phyloP scores from a whole-genome alignment of 768 basidiomycete species.

The Mycena kentingensis region DNA sequence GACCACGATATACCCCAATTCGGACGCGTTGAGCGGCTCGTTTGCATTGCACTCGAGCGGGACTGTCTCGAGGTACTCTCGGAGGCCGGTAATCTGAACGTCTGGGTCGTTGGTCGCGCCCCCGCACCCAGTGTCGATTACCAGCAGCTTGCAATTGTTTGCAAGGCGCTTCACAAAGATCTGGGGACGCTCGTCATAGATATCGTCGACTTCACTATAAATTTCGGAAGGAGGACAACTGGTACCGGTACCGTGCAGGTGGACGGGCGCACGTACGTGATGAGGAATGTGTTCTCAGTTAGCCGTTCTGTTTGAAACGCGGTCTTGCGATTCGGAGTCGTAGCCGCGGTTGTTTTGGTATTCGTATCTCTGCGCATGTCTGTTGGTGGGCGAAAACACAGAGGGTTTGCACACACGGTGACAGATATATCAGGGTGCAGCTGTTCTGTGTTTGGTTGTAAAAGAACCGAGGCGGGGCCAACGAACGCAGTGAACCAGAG shows the following conservation, averaged over 20 bases:
- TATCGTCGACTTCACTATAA: slow-evolving; percentile 52
- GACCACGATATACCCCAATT: slow-evolving; percentile 49
- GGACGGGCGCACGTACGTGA: slow-evolving; percentile 25
- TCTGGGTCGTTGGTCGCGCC: slow-evolving; percentile 44
- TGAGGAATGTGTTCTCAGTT: slow-evolving; percentile 35
- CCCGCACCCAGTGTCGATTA: slow-evolving; percentile 60
- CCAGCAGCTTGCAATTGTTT: slow-evolving; percentile 41
- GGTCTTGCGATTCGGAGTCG: no score
- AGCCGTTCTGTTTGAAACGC: slow-evolving; percentile 40
- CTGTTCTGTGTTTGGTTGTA: no score
- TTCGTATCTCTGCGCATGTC: no score
- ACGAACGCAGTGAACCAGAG: no score
- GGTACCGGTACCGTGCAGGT: no score
- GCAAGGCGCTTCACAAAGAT: slow-evolving; percentile 53
- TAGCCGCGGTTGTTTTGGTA: no score
- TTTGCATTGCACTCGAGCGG: slow-evolving; percentile 43
- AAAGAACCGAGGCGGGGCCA: background rate
- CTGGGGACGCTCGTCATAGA: slow-evolving; percentile 54
- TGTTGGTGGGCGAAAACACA: no score
- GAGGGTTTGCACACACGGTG: no score
- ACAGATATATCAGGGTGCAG: no score
- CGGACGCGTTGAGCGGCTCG: slow-evolving; percentile 45
- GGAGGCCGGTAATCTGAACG: slow-evolving; percentile 44
- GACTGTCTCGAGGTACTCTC: slow-evolving; percentile 52
- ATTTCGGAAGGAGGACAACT: no score